Percentiles rank a stretch among this genome's conserved stretches.
Conservation (phyloP, 306 rosid genomes). For the Vachellia pachyceras region DNA sequence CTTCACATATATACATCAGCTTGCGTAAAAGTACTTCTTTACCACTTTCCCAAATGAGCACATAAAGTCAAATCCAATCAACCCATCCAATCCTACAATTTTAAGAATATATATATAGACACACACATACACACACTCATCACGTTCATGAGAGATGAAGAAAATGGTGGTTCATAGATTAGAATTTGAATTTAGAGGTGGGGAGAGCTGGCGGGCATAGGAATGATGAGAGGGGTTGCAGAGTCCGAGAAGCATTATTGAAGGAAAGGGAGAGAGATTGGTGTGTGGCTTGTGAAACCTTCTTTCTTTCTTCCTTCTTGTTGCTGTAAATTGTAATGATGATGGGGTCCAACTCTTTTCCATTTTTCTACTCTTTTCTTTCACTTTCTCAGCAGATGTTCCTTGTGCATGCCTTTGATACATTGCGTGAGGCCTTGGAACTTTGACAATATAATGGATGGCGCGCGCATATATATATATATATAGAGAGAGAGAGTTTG, state of each 20-base stretch:
- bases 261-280: neutral
- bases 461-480: neutral
- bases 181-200: no score
- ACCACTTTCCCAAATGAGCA: no score
- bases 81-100: no score
- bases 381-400: neutral
- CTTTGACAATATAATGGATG: conserved; percentile 49
- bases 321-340: neutral
- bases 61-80: no score
- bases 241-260: neutral
- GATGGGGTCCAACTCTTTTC: neutral
- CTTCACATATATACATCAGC: no score
- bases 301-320: neutral
- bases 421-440: conserved; percentile 48
- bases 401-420: neutral
- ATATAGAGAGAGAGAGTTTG: neutral
- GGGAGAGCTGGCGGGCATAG: neutral
- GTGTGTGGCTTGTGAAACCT: conserved; percentile 24
- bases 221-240: neutral
- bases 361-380: neutral
- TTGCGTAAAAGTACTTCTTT: no score
- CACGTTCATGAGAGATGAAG: no score
- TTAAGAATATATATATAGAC: no score
- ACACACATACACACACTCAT: no score
- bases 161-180: no score